Base-by-base conservation (phyloP, 2,329 filamentous ascomycete genomes). In the Cylindrodendrum hubeiense region DNA sequence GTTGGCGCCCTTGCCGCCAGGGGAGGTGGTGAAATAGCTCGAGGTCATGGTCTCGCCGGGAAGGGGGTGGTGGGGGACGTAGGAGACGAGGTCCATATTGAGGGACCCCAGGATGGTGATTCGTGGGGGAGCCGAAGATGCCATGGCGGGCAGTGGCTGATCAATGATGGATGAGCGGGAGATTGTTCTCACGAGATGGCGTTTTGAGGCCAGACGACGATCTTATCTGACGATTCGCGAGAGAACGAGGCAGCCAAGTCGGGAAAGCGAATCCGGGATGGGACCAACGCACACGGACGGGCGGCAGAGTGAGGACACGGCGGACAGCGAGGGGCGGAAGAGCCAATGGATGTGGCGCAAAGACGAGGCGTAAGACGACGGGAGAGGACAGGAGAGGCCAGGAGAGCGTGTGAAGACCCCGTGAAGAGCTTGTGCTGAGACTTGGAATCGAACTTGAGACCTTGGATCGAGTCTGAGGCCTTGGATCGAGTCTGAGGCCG, bases 1-100 rank as follows among this genome's bases (percentile, higher is more conserved):
- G 83, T 98, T 98, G 66, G 95, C 94, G 69, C 95, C 95, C 82
- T 99, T 99, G 62, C 96, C 95, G 74, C 95, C 96, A 30, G 92
- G 91, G 46, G 92, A 94, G 37, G 91, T 93, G 76, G 87, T 87
- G 82, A 97, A 97, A 21, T 89, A 90, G 69, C 84, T 90, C 51
- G 93, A 88, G 3, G 93, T 95, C 55, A 98, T 86, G 3, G 95
- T 98, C 82, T 99, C 95, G 71, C 95, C 96, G 1, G 92, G 90
- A 1, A 86, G 83, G 1, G 96, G 95, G 68, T 97, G 89, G 68
- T 95, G 93, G 5, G 93, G 85, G 34, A 96, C 96, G 74, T 93
- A 90, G 43, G 94, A 95, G 68, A 97, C 93, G 68, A 98, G 90
- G 83, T 99, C 95, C 78, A 93, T 93, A 82, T 98, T 98, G 66